phyloP scores from a whole-genome alignment of 768 basidiomycete genomes.

The Rhizopogon vinicolor region DNA sequence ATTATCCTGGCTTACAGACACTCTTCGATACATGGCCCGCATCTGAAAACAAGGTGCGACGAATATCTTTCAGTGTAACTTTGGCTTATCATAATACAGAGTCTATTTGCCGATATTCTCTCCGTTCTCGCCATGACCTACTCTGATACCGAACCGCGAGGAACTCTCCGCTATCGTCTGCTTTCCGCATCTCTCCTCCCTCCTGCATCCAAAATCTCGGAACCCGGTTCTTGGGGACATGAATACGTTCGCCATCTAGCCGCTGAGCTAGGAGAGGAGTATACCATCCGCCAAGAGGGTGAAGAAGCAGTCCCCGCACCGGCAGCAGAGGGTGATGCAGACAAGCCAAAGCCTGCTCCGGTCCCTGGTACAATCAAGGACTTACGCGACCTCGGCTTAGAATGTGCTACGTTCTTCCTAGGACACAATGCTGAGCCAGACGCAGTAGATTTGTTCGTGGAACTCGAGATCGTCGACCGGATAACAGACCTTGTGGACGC shows the following conservation, averaged over 20 bases:
- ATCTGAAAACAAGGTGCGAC: constrained; percentile 70
- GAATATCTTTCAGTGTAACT: not conserved
- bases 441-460: constrained; percentile 92
- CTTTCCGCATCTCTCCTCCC: constrained; percentile 70
- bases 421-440: constrained; percentile 97
- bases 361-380: constrained; percentile 62
- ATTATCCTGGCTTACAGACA: constrained; percentile 81
- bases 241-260: constrained; percentile 98
- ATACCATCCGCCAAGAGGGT: constrained; percentile 60
- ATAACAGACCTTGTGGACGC: constrained; percentile 78
- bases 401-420: constrained; percentile 87
- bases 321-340: constrained; percentile 22
- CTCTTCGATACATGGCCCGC: constrained; percentile 79
- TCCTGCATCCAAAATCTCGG: constrained; percentile 61
- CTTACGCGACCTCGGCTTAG: constrained; percentile 68
- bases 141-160: constrained; percentile 94
- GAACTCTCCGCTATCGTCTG: constrained; percentile 91
- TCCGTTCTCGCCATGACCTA: constrained; percentile 99
- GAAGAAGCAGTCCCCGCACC: constrained; percentile 25
- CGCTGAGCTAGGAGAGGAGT: constrained; percentile 95
- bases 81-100: constrained; percentile 38
- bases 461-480: constrained; percentile 83
- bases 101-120: constrained; percentile 93
- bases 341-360: constrained; percentile 26
- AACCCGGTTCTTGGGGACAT: constrained; percentile 98